phyloP scores from a whole-genome alignment of 768 basidiomycete genomes.

The Roridomyces roridus region DNA sequence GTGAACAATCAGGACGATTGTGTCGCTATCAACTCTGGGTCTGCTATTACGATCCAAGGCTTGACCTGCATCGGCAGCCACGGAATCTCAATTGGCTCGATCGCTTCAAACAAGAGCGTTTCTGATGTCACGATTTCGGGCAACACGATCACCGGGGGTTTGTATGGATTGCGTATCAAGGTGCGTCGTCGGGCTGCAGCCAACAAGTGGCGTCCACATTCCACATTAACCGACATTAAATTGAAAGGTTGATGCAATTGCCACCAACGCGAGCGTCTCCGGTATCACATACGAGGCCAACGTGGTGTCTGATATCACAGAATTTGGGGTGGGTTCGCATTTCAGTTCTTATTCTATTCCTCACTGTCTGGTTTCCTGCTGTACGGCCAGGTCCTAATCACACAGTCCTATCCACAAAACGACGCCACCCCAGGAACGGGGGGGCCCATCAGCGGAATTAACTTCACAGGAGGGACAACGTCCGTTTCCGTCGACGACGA shows the following conservation, averaged over 20 bases:
- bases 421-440: constrained; percentile 50
- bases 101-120: constrained; percentile 14
- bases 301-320: too few species aligned
- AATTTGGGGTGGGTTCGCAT: too few species aligned
- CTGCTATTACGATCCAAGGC: constrained; percentile 11
- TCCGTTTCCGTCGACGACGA: constrained; percentile 35
- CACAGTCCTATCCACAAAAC: constrained; percentile 49
- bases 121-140: constrained; percentile 10
- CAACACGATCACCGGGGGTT: constrained; percentile 8
- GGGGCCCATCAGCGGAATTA: constrained; percentile 41
- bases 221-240: constrained; percentile 12
- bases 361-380: too few species aligned
- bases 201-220: too few species aligned
- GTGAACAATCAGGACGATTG: constrained; percentile 21
- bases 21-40: constrained; percentile 18
- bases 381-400: too few species aligned
- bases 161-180: constrained; percentile 20
- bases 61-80: constrained; percentile 16
- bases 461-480: constrained; percentile 40
- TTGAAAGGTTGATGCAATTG: too few species aligned
- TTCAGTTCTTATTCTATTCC: too few species aligned
- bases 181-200: too few species aligned
- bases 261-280: too few species aligned
- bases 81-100: constrained; percentile 18
- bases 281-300: too few species aligned